A percentile compares a stretch with the other conserved stretches of the same genome.
These are phyloP conservation scores for Cladobotryum mycophilum DNA, from an alignment of 2,329 filamentous ascomycete species.

Conservation along the genomic window DNA sequence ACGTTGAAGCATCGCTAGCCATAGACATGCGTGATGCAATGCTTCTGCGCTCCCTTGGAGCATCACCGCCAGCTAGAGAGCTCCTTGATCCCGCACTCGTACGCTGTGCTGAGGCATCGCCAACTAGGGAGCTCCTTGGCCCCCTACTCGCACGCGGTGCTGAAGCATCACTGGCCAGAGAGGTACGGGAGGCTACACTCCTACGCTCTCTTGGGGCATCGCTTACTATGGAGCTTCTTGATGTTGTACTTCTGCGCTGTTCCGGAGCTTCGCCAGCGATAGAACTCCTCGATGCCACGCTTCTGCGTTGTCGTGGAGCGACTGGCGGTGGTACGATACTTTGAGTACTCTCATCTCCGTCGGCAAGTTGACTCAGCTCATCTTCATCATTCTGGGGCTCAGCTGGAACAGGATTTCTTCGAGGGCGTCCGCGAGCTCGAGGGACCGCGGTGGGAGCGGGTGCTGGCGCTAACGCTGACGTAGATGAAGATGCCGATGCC, in stretches of 20 bases:
- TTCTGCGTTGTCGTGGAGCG: slow-evolving; percentile 13
- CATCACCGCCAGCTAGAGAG: background rate
- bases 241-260: background rate
- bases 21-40: slow-evolving; percentile 36
- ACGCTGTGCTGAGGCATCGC: slow-evolving; percentile 57
- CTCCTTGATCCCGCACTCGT: slow-evolving; percentile 39
- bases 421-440: slow-evolving; percentile 33
- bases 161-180: background rate
- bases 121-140: background rate
- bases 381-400: slow-evolving; percentile 11
- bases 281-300: background rate
- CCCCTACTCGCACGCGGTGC: background rate
- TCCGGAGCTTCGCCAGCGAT: background rate
- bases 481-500: slow-evolving; percentile 26
- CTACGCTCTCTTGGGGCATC: background rate
- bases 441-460: slow-evolving; percentile 43
- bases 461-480: slow-evolving; percentile 18
- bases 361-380: slow-evolving; percentile 4
- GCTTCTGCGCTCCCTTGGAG: slow-evolving; percentile 64
- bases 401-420: slow-evolving; percentile 33
- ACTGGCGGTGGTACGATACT: background rate
- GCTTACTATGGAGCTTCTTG: background rate
- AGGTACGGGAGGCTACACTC: background rate
- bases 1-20: slow-evolving; percentile 15
- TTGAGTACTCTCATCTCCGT: slow-evolving; percentile 8